Percentiles rank a stretch among this genome's conserved stretches.
Conservation (phyloP, 176 grass and related monocot species). For the Alloteropsis semialata region DNA sequence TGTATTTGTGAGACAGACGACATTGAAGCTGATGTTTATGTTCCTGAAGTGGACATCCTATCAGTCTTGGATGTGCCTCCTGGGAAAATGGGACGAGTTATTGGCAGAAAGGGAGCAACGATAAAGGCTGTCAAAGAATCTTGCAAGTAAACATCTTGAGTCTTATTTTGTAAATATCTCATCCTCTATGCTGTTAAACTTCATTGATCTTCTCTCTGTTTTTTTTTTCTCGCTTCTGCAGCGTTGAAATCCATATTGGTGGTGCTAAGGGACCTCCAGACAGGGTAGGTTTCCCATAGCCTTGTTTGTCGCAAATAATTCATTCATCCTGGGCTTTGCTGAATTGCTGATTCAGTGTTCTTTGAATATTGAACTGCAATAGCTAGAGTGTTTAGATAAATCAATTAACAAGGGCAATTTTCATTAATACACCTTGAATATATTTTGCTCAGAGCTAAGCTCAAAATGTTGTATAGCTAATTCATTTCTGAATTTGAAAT, state of each 20-base stretch:
- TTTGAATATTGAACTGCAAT: slow-evolving; percentile 25
- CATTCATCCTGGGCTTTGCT: not conserved
- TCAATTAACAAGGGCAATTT: not conserved
- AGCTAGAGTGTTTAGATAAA: not conserved
- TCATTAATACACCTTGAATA: not conserved
- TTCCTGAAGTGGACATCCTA: slow-evolving; percentile 73
- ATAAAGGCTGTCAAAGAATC: slow-evolving; percentile 82
- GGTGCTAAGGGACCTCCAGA: slow-evolving; percentile 88
- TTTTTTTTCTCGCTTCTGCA: slow-evolving; percentile 43
- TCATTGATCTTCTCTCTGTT: slow-evolving; percentile 23
- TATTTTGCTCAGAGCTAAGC: not conserved
- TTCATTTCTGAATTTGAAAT: not conserved
- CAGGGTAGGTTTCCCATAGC: slow-evolving; percentile 51
- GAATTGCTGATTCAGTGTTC: not conserved
- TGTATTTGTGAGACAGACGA: slow-evolving; percentile 41
- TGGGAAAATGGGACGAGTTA: slow-evolving; percentile 97
- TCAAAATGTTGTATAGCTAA: not conserved
- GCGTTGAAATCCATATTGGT: slow-evolving; percentile 86
- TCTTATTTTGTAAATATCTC: slow-evolving; percentile 1
- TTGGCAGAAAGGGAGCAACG: slow-evolving; percentile 78
- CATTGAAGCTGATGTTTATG: slow-evolving; percentile 53
- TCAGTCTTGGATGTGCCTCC: slow-evolving; percentile 87
- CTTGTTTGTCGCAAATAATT: not conserved
- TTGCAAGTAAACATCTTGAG: slow-evolving; percentile 77
- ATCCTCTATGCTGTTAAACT: slow-evolving; percentile 7